Evolutionary conservation across 345 rosid species (phyloP), one percentile per base, ranked within the genome.

Genomic region (Ailanthus altissimus): DNA sequence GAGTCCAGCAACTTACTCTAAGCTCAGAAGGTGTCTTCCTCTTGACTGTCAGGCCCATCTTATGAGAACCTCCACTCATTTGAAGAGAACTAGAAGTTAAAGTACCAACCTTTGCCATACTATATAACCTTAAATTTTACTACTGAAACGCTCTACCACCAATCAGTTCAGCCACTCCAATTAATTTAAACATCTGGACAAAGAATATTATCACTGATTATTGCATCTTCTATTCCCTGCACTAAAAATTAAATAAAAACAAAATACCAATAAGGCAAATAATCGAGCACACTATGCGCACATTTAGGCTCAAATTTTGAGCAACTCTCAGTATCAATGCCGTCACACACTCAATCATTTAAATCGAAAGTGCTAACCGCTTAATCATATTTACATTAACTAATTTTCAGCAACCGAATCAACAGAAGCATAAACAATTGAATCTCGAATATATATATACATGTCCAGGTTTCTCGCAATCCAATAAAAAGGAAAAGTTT

Each of bases 1-100:
- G 26, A 77, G 12, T 50, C 73, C 67, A 10, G 47, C 68, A 80
- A 79, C 82, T 70, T 89, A 90, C 98, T 79, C 98, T 86, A 6
- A 95, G 90, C 79, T 95, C 97, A 12, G 91, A 85, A 1, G 98
- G 98, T 18, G 98, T 94, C 90, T 91, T 91, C 80, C 98, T 83
- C 82, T 89, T 90, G 60, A 83, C 73, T 68, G 82, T 82, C 23
- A 84, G 51, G 43, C 75, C 89, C 66, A 81, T 75, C 46, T 83
- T 89, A 26, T 84, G 59, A 63, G 85, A 82, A 51, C 81, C 86
- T 28, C 87, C 92, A 43, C 76, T 81, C 32, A 83, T 77, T 80
- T 85, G 92, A 77, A 84, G 85, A 59, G 91, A 82, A 60, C 40
- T 80, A 12, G 85, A 80, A 69, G 81, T 80, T 65, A 87, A 78